Base-by-base conservation (phyloP, 805 yeast species). In the Ogataea pini region DNA sequence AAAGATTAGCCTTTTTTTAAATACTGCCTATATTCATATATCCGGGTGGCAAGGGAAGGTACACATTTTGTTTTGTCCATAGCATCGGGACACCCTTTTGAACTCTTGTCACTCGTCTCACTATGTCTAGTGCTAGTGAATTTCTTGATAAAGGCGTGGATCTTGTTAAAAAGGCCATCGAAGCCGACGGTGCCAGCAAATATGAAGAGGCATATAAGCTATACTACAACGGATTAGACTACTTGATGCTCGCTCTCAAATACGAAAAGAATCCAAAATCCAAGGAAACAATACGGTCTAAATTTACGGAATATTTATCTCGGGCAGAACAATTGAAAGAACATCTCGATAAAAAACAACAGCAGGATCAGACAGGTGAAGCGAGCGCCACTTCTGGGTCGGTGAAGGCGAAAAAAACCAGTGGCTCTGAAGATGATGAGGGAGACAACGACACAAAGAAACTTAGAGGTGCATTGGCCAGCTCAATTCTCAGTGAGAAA, bases 131-230 rank as follows among this genome's bases (percentile, higher is more conserved):
- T 42, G 64, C 83, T 6, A 79, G 79, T 9, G 67, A 92, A 63
- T 92, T 92, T 65, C 77, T 94, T 36, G 83, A 86, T 50, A 94
- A 94, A 65, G 99, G 97, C n/a, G 90, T 94, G 19, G 97, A 90
- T 54, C 76, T 90, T 31, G 95, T 94, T 16, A 96, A 90, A 64
- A 86, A 85, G 67, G 99, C 99, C 19, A 90, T 94, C 47, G 97
- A 90, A 64, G 89, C 96, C 5, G 99, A 94, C 65, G 82, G 89
- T 14, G 90, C 90, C 19, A 85, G 92, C 44, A 78, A 85, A 55
- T 92, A 91, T 60, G 96, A 89, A 45, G 98, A 94, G 57, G 98
- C 99, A 0, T 92, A 92, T 68, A 87, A 89, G 51, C 78, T 89
- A 39, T 94, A 94, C 69, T 91, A 88, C 72, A 87, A 87, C 60